Conservation (phyloP, 768 basidiomycete genomes). For the Amylocystis lapponica region DNA sequence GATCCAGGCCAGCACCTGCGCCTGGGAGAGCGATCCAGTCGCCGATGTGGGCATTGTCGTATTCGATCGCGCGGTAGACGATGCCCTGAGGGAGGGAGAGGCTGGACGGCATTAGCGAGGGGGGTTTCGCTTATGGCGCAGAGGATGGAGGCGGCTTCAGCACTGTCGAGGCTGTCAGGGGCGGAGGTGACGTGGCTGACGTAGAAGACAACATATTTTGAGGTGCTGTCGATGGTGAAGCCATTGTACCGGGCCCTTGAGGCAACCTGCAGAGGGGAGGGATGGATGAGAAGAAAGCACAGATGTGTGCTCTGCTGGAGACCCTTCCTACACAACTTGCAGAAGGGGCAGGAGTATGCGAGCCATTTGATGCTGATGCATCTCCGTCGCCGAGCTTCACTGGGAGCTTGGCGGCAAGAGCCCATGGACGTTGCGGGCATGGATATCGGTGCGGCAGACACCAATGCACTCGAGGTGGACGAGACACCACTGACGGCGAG, state of each 20-base stretch:
- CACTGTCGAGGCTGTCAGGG: conserved; percentile 59
- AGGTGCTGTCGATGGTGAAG: conserved; percentile 68
- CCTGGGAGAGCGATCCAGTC: conserved; percentile 76
- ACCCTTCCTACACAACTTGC: conserved; percentile 70
- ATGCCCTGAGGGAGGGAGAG: too few relatives aligned
- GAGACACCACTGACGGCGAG: conserved; percentile 64
- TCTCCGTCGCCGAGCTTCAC: conserved; percentile 77
- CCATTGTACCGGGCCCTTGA: conserved; percentile 55
- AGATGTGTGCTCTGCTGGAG: conserved; percentile 75
- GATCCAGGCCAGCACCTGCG: conserved; percentile 78
- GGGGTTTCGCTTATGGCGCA: conserved; percentile 50
- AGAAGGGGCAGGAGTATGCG: conserved; percentile 66
- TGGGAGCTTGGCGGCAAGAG: conserved; percentile 59
- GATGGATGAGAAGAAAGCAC: conserved; percentile 18
- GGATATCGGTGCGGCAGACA: conserved; percentile 85
- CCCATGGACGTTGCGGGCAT: conserved; percentile 75
- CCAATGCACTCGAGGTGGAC: conserved; percentile 72
- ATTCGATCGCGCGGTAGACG: conserved; percentile 80
- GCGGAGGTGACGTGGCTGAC: conserved; percentile 76
- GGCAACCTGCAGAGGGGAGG: conserved; percentile 47
- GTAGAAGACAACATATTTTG: conserved; percentile 66
- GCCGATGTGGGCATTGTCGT: conserved; percentile 54
- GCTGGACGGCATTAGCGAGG: too few relatives aligned
- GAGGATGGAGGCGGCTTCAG: conserved; percentile 67
- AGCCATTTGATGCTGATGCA: conserved; percentile 83